phyloP scores from a whole-genome alignment of 768 basidiomycete genomes.

The Suillus subaureus region DNA sequence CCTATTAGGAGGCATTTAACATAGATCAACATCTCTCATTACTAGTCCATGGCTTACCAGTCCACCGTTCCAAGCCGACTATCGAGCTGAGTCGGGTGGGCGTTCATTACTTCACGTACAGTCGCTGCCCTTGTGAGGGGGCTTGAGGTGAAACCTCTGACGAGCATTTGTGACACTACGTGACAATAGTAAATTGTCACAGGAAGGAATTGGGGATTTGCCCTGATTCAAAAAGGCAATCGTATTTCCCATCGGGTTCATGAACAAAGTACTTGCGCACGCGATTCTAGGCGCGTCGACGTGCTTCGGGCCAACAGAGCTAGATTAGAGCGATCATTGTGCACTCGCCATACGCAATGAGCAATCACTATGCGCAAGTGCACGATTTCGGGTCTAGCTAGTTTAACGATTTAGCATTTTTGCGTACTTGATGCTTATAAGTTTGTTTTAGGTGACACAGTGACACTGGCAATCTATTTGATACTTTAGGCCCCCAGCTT shows the following conservation, averaged over 20 bases:
- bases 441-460: not conserved
- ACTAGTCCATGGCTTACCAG: not conserved
- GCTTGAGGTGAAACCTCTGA: conserved; percentile 4
- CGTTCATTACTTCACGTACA: not conserved
- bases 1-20: not conserved
- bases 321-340: not conserved
- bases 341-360: not conserved
- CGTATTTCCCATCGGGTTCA: not conserved
- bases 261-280: not conserved
- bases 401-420: not conserved
- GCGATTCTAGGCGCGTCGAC: not conserved
- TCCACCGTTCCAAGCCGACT: not conserved
- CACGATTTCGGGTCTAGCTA: not conserved
- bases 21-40: not conserved
- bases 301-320: not conserved
- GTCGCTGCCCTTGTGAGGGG: not conserved
- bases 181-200: not conserved
- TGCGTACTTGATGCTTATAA: not conserved
- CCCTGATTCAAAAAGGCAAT: not conserved
- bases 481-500: not conserved
- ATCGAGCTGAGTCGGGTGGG: not conserved
- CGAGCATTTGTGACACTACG: not conserved
- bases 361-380: not conserved
- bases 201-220: not conserved
- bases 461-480: not conserved